phyloP scores from a whole-genome alignment of 2,329 filamentous ascomycete species.

The Thermoascus crustaceus region DNA sequence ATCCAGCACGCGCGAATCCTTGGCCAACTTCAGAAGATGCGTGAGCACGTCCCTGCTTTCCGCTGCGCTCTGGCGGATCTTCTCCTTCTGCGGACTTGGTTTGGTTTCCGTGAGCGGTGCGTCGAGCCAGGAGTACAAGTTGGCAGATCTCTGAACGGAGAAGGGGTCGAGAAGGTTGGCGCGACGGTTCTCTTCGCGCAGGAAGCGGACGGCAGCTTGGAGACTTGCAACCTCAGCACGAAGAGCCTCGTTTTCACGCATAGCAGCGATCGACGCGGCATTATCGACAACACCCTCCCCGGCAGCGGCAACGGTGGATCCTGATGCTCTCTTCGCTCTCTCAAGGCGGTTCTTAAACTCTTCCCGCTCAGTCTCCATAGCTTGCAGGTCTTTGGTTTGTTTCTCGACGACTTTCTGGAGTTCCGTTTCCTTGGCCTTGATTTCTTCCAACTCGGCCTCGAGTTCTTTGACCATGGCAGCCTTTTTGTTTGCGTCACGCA shows the following conservation, averaged over 20 bases:
- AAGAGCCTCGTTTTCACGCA: conserved; percentile 37
- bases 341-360: conserved; percentile 36
- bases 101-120: conserved; percentile 27
- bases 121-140: conserved; percentile 37
- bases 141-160: conserved; percentile 32
- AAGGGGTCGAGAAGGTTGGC: conserved; percentile 34
- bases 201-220: conserved; percentile 39
- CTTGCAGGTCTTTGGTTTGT: conserved; percentile 30
- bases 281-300: conserved; percentile 32
- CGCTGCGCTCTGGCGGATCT: conserved; percentile 26
- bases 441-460: conserved; percentile 33
- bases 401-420: conserved; percentile 25
- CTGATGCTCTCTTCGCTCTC: conserved; percentile 33
- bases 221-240: conserved; percentile 36
- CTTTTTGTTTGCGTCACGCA: conserved; percentile 75
- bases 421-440: conserved; percentile 26
- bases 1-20: conserved; percentile 32
- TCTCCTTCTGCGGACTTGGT: conserved; percentile 21
- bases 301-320: conserved; percentile 27
- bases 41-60: conserved; percentile 37
- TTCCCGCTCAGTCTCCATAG: conserved; percentile 32
- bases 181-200: conserved; percentile 38
- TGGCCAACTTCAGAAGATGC: conserved; percentile 36
- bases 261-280: conserved; percentile 30
- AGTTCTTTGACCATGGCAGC: conserved; percentile 45